A percentile compares a stretch with the other conserved stretches of the same genome.
Conservation (phyloP, 2,329 filamentous ascomycete genomes). For the Emmonsiellopsis sp. region DNA sequence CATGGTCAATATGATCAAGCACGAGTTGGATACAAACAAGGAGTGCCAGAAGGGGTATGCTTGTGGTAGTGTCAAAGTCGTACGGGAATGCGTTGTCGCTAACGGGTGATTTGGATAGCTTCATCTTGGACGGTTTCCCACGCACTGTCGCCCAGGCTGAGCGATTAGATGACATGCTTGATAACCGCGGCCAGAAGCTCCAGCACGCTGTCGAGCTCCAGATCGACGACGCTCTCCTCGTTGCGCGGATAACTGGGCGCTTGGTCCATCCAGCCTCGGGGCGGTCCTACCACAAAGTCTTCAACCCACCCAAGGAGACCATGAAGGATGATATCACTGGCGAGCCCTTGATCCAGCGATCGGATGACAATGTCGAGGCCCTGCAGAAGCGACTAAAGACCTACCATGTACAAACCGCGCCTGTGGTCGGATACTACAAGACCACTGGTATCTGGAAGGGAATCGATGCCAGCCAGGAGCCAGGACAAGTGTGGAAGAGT, state of each 20-base stretch:
- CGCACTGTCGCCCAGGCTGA: conserved; percentile 93
- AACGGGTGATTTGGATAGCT: conserved; percentile 46
- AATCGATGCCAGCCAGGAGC: conserved; percentile 92
- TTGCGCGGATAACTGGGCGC: conserved; percentile 92
- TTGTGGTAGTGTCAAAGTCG: neutral
- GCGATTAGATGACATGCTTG: conserved; percentile 87
- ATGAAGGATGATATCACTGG: conserved; percentile 98
- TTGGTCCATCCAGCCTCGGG: conserved; percentile 92
- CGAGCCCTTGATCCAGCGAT: conserved; percentile 91
- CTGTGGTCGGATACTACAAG: conserved; percentile 94
- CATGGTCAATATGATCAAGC: conserved; percentile 99
- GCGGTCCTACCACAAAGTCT: conserved; percentile 94
- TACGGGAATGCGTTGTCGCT: neutral
- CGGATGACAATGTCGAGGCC: conserved; percentile 92
- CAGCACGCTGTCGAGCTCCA: conserved; percentile 94
- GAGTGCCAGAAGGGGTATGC: conserved; percentile 93
- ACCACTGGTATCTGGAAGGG: conserved; percentile 95
- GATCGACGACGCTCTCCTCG: conserved; percentile 89
- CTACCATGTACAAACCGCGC: conserved; percentile 88
- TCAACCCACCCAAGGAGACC: conserved; percentile 88
- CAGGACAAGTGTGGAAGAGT: conserved; percentile 90
- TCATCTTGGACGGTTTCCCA: conserved; percentile 98
- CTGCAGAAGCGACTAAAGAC: conserved; percentile 89
- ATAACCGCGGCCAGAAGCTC: conserved; percentile 66
- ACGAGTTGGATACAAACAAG: conserved; percentile 83